Evolutionary conservation across 2,329 filamentous ascomycete genomes (phyloP), one percentile per base, ranked within the genome.

Genomic region (Dryadomyces quercivorus): DNA sequence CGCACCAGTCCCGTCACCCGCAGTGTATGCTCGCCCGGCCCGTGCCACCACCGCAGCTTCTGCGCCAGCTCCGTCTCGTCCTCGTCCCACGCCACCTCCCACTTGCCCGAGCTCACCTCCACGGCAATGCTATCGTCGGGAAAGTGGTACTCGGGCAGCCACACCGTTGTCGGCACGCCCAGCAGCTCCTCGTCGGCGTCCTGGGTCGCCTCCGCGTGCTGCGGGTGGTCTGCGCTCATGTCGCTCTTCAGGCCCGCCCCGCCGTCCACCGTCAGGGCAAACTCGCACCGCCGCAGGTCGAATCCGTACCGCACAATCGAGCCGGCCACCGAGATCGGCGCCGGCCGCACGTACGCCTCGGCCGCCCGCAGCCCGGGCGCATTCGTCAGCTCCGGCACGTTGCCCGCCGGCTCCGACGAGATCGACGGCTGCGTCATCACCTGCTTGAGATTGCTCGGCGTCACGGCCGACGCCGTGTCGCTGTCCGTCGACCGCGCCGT

Each of bases 131-230:
- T 75, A 50, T 85, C 80, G 53, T 82, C 80, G 1, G 92, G 91
- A 66, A 95, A 98, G 69, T 98, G 93, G 64, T 88, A 96, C 55
- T 91, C 88, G 0, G 93, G 93, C 2, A 98, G 74, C 67, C 88
- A 95, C 9, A 97, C 76, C 47, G 89, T 78, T 0, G 92, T 97
- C 0, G 90, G 89, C 51, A 59, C 44, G 7, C 50, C 1, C 26
- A 54, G 44, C 50, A 58, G 45, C 16, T 56, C 49, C 15, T 21
- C 40, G 20, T 49, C 52, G 34, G 43, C 40, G 47, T 43, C 49
- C 18, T 15, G 34, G 12, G 44, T 40, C 16, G 43, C 22, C 40
- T 54, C 40, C 50, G 9, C 49, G 34, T 45, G 49, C 34, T 21
- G 36, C 18, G 36, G 52, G 42, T 9, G 48, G 15, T 22, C 47